Evolutionary conservation across 2,329 filamentous ascomycete genomes (phyloP), one percentile per base, ranked within the genome.

Genomic region (Aureobasidium pullulans): DNA sequence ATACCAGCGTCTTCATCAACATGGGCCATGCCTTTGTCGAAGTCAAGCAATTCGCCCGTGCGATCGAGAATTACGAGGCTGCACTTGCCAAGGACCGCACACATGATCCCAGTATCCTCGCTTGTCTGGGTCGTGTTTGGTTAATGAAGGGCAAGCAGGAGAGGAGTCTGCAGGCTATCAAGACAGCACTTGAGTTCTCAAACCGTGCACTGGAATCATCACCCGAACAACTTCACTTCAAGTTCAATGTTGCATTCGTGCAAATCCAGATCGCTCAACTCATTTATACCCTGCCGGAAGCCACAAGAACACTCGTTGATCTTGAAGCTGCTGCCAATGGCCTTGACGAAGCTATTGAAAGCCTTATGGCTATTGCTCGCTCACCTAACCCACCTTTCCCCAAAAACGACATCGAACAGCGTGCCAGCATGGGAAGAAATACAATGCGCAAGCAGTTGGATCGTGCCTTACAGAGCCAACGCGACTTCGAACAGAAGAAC

Each of bases 191-290:
- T 34, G 83, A 85, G 42, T 85, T 84, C 66, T 82, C 84, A 13
- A 77, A 80, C 61, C 81, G 81, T 82, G 90, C 93, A 29, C 83
- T 96, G 16, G 83, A 85, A 59, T 82, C 88, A 58, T 85, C 89
- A 1, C 89, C 91, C 0, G 88, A 94, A 4, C 90, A 96, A 67
- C 81, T 92, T 32, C 90, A 96, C 73, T 90, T 94, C 73, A 90
- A 94, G 72, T 99, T 99, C 81, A 99, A 99, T 69, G 89, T 99
- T 31, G 94, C 94, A 0, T 99, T 96, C 69, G 90, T 97, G 31
- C 94, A 97, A 70, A 95, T 96, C 63, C 92, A 96, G 72, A 85
- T 97, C 58, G 93, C 93, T 19, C 87, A 88, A 47, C 84, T 88
- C 32, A 85, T 96, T 58, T 87, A 90, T 72, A 80, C 78, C 37